phyloP scores from a whole-genome alignment of 1,284 basidiomycete genomes.

The Moesziomyces sp. region DNA sequence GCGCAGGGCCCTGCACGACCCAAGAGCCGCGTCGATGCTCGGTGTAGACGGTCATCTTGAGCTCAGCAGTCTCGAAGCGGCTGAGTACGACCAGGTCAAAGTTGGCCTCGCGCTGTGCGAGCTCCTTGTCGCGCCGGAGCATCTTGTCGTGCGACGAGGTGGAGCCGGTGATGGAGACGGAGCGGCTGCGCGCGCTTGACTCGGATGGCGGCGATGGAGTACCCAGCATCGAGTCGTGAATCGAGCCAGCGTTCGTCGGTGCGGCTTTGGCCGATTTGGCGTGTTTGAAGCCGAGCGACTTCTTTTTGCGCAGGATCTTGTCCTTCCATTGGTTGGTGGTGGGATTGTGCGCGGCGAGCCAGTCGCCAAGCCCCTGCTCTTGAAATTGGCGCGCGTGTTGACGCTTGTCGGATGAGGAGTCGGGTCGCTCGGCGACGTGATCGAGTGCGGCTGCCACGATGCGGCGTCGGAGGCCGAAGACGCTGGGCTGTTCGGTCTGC shows the following conservation, averaged over 20 bases:
- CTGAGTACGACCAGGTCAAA: conserved; percentile 41
- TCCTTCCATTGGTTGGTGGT: conserved; percentile 23
- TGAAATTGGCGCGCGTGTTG: conserved; percentile 5
- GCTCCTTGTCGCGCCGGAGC: conserved; percentile 34
- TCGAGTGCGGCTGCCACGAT: conserved; percentile 42
- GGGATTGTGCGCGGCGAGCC: conserved; percentile 8
- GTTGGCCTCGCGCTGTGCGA: conserved; percentile 34
- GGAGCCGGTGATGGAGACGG: conserved; percentile 5
- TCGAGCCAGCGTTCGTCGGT: conserved; percentile 1
- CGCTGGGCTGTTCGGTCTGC: conserved; percentile 36
- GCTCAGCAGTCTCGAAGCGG: conserved; percentile 39
- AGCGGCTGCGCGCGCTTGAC: conserved; percentile 2
- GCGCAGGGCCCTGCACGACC: conserved; percentile 37
- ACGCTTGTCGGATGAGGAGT: background rate
- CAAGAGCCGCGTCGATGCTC: conserved; percentile 42
- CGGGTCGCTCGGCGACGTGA: conserved; percentile 4
- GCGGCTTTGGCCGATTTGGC: conserved; percentile 14
- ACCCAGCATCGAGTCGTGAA: conserved; percentile 28
- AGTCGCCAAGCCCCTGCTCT: conserved; percentile 17
- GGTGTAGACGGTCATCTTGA: conserved; percentile 42
- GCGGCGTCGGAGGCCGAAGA: conserved; percentile 37
- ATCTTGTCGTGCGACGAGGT: conserved; percentile 28
- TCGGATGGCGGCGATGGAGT: background rate
- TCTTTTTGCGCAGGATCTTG: conserved; percentile 34
- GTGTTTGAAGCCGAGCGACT: conserved; percentile 16